Conservation (phyloP, 31 red algal genomes). For the Asparagopsis taxiformis region DNA sequence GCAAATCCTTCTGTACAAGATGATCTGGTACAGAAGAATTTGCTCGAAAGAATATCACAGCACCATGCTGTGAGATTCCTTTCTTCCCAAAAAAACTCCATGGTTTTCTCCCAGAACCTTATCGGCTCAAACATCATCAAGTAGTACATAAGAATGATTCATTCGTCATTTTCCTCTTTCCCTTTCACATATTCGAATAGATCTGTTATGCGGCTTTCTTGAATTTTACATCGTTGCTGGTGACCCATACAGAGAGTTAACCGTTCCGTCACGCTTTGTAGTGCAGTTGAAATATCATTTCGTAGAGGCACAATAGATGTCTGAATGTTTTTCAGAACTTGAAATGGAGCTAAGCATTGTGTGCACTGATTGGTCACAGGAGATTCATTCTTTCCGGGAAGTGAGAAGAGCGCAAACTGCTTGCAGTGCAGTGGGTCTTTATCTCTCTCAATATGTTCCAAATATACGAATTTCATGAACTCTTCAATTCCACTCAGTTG, state of each 20-base stretch:
- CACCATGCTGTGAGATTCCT: constrained; percentile 9
- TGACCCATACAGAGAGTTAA: constrained; percentile 1
- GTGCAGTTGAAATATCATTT: not conserved
- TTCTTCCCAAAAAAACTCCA: constrained; percentile 23
- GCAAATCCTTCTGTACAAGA: too few species aligned
- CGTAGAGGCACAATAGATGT: not conserved
- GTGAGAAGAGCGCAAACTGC: not conserved
- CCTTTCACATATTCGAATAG: constrained; percentile 10
- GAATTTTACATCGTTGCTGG: not conserved
- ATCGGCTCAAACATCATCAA: constrained; percentile 26
- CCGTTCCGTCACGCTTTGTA: not conserved
- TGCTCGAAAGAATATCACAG: constrained; percentile 3
- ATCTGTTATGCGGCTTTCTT: not conserved
- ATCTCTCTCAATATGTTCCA: constrained; percentile 10
- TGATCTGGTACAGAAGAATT: too few species aligned
- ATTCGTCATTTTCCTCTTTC: not conserved
- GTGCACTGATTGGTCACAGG: not conserved
- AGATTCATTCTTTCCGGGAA: not conserved
- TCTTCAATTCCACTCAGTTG: constrained; percentile 9
- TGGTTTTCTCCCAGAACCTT: constrained; percentile 2
- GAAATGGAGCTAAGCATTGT: not conserved
- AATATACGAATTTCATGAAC: constrained; percentile 1
- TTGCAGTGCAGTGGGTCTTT: not conserved
- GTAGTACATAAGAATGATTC: not conserved
- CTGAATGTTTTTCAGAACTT: constrained; percentile 9